Conservation (phyloP, 2,329 filamentous ascomycete species). For the Pseudogymnoascus sp. region DNA sequence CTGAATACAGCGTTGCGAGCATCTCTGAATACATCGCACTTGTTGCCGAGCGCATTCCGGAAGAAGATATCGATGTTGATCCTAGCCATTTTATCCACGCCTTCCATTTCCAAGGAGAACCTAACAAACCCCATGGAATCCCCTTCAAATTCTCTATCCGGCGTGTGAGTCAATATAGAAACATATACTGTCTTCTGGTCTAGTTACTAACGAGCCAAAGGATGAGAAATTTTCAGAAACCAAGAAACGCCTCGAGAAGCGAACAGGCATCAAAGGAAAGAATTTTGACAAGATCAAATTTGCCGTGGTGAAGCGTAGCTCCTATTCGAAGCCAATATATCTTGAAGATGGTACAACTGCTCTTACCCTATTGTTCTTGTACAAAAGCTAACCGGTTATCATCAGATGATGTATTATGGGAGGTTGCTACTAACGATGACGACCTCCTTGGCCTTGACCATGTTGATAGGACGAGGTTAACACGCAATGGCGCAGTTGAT, state of each 20-base stretch:
- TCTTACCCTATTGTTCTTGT: background rate
- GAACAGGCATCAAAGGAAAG: constrained; percentile 94
- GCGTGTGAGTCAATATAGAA: constrained; percentile 46
- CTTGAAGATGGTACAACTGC: constrained; percentile 69
- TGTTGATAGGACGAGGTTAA: constrained; percentile 48
- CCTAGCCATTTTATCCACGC: constrained; percentile 60
- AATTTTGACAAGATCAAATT: constrained; percentile 98
- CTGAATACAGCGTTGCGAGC: constrained; percentile 64
- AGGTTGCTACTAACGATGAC: constrained; percentile 43
- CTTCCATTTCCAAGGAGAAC: constrained; percentile 89
- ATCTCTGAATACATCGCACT: constrained; percentile 80
- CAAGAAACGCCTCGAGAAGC: constrained; percentile 85
- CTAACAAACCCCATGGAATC: constrained; percentile 72
- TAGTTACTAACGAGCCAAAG: constrained; percentile 32
- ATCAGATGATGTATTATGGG: constrained; percentile 51
- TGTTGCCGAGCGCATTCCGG: constrained; percentile 71
- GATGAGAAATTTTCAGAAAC: constrained; percentile 84
- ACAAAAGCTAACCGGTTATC: constrained; percentile 14
- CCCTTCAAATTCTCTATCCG: constrained; percentile 86
- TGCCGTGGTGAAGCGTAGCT: constrained; percentile 61
- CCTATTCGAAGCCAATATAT: constrained; percentile 72
- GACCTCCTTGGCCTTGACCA: constrained; percentile 59
- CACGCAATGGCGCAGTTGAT: constrained; percentile 53
- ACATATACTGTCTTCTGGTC: background rate
- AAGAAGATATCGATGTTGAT: constrained; percentile 55